Evolutionary conservation across 2,329 filamentous ascomycete species (phyloP).

Genomic region (Alternaria metachromatica): DNA sequence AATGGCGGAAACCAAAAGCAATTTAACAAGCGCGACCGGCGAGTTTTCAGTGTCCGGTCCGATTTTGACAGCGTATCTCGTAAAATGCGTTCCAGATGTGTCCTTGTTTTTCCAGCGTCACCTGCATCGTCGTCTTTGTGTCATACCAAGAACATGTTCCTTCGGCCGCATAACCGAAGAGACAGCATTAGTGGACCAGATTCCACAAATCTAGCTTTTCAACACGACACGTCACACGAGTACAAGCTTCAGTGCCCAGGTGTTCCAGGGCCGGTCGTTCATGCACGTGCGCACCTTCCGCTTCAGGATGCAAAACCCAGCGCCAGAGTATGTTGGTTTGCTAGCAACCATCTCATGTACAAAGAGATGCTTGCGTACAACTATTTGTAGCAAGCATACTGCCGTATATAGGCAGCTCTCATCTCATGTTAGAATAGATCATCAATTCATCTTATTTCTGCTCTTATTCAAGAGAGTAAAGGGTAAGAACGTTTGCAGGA

Average conservation of each 20-base stretch:
- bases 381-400: neutral
- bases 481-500: neutral
- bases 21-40: neutral
- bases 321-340: neutral
- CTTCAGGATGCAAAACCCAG: neutral
- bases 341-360: neutral
- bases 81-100: neutral
- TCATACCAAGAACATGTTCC: neutral
- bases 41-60: neutral
- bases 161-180: neutral
- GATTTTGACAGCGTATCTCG: neutral
- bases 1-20: neutral
- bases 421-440: neutral
- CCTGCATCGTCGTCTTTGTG: neutral
- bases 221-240: neutral
- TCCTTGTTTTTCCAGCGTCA: neutral
- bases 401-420: neutral
- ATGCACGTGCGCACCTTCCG: neutral
- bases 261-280: neutral
- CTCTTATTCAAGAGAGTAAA: neutral
- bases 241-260: neutral
- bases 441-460: neutral
- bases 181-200: neutral
- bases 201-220: neutral
- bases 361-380: neutral